A percentile compares a stretch with the other conserved stretches of the same genome.
Conservation (phyloP, 2,329 filamentous ascomycete species). For the Ophiosphaerella herpotricha region DNA sequence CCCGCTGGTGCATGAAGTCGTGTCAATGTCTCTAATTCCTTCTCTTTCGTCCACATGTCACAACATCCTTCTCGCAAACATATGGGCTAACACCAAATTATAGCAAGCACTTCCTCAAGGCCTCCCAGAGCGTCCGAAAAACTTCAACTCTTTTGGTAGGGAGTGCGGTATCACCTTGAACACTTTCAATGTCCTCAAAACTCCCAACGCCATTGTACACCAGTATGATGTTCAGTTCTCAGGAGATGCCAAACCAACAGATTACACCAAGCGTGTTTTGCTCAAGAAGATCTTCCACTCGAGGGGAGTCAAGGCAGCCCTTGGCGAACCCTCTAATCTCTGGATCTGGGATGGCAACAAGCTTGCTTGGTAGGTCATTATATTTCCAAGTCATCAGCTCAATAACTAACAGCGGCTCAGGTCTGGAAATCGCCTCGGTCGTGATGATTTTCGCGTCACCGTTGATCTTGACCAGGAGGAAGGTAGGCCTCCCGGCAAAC, state of each 20-base stretch:
- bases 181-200: slow-evolving; percentile 69
- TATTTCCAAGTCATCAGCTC: neutral
- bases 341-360: slow-evolving; percentile 85
- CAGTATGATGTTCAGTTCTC: slow-evolving; percentile 79
- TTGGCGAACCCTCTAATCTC: slow-evolving; percentile 52
- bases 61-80: slow-evolving; percentile 21
- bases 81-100: slow-evolving; percentile 23
- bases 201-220: slow-evolving; percentile 66
- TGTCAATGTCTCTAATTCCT: slow-evolving; percentile 2
- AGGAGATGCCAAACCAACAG: slow-evolving; percentile 57
- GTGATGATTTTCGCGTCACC: slow-evolving; percentile 48
- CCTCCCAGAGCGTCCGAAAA: slow-evolving; percentile 43
- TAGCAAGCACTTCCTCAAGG: slow-evolving; percentile 29
- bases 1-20: too few species aligned
- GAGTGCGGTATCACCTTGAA: slow-evolving; percentile 63
- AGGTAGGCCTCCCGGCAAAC: slow-evolving; percentile 25
- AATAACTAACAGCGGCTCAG: slow-evolving; percentile 20
- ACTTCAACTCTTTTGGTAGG: slow-evolving; percentile 47
- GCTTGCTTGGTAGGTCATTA: slow-evolving; percentile 73
- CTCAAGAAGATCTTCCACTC: slow-evolving; percentile 79
- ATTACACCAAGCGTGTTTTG: slow-evolving; percentile 63
- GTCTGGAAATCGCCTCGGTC: slow-evolving; percentile 30
- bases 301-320: slow-evolving; percentile 58
- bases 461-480: slow-evolving; percentile 76
- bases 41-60: slow-evolving; percentile 6